Conservation (phyloP, 2,329 filamentous ascomycete species). For the Calonectria hongkongensis region DNA sequence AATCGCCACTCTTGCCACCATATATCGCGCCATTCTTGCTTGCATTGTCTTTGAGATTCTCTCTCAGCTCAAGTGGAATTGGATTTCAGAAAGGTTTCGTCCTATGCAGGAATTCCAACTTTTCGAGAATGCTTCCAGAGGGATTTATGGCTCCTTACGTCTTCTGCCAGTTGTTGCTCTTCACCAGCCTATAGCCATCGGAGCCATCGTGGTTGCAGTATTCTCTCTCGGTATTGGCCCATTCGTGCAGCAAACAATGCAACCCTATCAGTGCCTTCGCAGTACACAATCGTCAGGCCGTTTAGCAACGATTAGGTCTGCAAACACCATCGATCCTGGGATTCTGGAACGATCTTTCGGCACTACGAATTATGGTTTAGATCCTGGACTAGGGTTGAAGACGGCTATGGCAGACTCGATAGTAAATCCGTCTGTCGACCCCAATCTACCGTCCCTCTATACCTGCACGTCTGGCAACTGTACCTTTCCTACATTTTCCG, state of each 20-base stretch:
- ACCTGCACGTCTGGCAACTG: constrained; percentile 13
- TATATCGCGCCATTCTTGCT: constrained; percentile 30
- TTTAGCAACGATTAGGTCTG: not conserved
- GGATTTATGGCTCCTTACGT: constrained; percentile 21
- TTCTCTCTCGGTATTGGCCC: constrained; percentile 23
- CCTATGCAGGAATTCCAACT: constrained; percentile 30
- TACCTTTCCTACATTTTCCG: constrained; percentile 4
- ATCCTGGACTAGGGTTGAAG: not conserved
- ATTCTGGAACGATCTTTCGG: not conserved
- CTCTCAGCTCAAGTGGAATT: constrained; percentile 37
- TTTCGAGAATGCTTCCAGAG: constrained; percentile 30
- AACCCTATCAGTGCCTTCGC: constrained; percentile 7
- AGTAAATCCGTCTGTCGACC: constrained; percentile 1
- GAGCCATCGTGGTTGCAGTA: constrained; percentile 23
- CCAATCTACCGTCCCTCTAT: not conserved
- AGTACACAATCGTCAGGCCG: not conserved
- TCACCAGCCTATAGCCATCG: constrained; percentile 25
- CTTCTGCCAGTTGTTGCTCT: constrained; percentile 17
- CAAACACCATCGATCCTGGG: not conserved
- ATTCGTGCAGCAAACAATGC: constrained; percentile 5
- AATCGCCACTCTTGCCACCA: constrained; percentile 28
- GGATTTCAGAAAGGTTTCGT: constrained; percentile 22
- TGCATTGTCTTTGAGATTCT: constrained; percentile 31
- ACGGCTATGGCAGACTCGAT: constrained; percentile 4
- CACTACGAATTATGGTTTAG: not conserved